These are phyloP conservation scores for Mrakia blollopis DNA, from an alignment of 768 basidiomycete species.

Conservation along the genomic window DNA sequence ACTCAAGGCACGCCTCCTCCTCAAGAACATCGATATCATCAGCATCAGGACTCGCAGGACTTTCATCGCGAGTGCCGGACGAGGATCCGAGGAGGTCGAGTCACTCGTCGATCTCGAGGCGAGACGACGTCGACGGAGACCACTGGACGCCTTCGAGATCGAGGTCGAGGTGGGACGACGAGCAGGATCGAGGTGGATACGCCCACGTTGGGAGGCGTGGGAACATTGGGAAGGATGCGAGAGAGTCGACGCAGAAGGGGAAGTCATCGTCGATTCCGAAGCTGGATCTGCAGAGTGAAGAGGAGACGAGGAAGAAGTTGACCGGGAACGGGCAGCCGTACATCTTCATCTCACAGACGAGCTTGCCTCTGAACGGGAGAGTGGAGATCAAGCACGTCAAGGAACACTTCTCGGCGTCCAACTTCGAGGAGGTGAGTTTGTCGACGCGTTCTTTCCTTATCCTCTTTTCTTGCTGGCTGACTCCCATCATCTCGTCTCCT, in stretches of 20 bases:
- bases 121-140: not conserved
- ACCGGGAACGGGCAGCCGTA: constrained; percentile 1
- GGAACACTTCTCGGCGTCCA: not conserved
- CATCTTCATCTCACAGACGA: not conserved
- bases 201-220: not conserved
- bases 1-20: not conserved
- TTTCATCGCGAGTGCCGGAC: not conserved
- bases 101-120: not conserved
- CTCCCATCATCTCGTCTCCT: not conserved
- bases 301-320: constrained; percentile 4
- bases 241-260: not conserved
- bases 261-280: not conserved
- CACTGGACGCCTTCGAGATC: not conserved
- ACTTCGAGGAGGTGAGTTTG: not conserved
- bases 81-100: not conserved
- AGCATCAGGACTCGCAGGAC: too few species aligned
- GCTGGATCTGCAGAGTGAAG: not conserved
- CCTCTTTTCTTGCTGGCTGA: not conserved
- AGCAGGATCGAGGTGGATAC: not conserved
- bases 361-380: not conserved
- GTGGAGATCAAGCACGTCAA: not conserved
- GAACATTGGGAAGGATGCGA: not conserved
- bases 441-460: not conserved
- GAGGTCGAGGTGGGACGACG: not conserved
- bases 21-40: not conserved